A percentile compares a stretch with the other conserved stretches of the same genome.
Conservation (phyloP, 176 grass and related monocot species). For the Triticum aestivum region IWGSC_CS_RefSeq_v2.1 NC_057808.1:460466537-460467036, state of each 20-base stretch:
- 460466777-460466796: constrained; percentile 50
- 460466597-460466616: constrained; percentile 47
- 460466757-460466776: constrained; percentile 52
- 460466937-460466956: constrained; percentile 62
- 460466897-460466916: constrained; percentile 58
- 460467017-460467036: constrained; percentile 71
- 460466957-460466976: constrained; percentile 65
- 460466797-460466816: constrained; percentile 79
- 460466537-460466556: constrained; percentile 34
- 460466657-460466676: constrained; percentile 40
- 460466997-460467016: constrained; percentile 53
- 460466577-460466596: constrained; percentile 71
- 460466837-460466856: constrained; percentile 43
- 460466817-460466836: constrained; percentile 44
- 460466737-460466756: constrained; percentile 45
- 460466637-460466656: constrained; percentile 50
- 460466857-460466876: constrained; percentile 67
- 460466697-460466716: constrained; percentile 65
- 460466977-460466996: constrained; percentile 33
- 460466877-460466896: constrained; percentile 48
- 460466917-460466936: constrained; percentile 60
- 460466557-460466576: constrained; percentile 57
- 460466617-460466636: constrained; percentile 70
- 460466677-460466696: constrained; percentile 30
- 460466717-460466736: constrained; percentile 54